Evolutionary conservation across 495 filamentous ascomycete genomes (phyloP), one percentile per base, ranked within the genome.

Genomic region (Neurospora cerealis): DNA sequence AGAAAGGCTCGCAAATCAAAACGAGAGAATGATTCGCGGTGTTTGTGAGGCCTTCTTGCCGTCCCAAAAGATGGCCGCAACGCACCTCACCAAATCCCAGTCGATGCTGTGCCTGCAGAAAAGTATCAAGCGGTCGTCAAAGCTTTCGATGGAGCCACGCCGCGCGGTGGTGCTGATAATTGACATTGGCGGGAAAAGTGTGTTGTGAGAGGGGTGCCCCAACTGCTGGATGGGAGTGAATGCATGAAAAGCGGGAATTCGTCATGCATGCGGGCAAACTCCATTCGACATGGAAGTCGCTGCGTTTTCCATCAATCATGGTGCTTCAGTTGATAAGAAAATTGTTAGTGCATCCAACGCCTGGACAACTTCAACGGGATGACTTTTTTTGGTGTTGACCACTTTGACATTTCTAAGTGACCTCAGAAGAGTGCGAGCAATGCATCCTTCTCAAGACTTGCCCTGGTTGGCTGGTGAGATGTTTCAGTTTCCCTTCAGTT

Each of bases 121-220:
- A 62, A 66, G 24, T 28, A 54, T 54, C 46, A 32, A 60, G 72
- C 69, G 66, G 40, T 70, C 71, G 74, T 54, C 71, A 54, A 69
- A 72, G 70, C 8, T 39, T 60, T 41, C 42, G 70, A 75, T 75
- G 74, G 46, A 42, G 11, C 69, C 75, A 77, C 75, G 13, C 76
- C 76, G 72, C 0, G n/a, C 0, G 39, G 28, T 24, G 28, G 19
- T 19, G 37, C 34, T 39, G n/a, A 21, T 11, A 4, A 38, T 0
- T 2, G 28, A 8, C 6, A 34, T 34, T 34, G 15, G 24, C 54
- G 28, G 28, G 0, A 1, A 4, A 34, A 66, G 21, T 3, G 3
- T 17, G 15, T 6, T 4, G 15, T 19, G 0, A 19, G 54, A 66
- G 54, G 54, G 15, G 54, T 66, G 28, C 2, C 3, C 0, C 0